These are phyloP conservation scores for Passiflora organensis DNA, from an alignment of 345 rosid species.

Conservation along the genomic window DNA sequence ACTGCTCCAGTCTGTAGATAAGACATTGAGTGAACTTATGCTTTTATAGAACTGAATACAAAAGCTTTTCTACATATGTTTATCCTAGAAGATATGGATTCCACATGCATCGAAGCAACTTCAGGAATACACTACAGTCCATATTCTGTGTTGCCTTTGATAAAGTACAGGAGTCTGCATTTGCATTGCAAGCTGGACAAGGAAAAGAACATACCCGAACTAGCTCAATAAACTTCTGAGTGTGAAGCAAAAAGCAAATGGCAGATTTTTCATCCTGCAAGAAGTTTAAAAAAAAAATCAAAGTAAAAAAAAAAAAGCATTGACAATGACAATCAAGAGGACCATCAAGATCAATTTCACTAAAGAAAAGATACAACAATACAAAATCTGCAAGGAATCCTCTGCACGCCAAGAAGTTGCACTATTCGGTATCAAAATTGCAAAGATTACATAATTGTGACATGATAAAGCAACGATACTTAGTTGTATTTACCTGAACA, in stretches of 20 bases:
- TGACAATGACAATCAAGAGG: neutral
- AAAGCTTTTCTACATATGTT: neutral
- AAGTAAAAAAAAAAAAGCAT: neutral
- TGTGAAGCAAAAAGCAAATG: constrained; percentile 76
- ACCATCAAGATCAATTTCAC: neutral
- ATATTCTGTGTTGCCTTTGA: neutral
- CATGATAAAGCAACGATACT: neutral
- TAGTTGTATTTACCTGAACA: constrained; percentile 50
- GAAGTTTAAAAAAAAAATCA: constrained; percentile 19
- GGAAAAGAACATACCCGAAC: constrained; percentile 54
- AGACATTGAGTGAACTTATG: neutral
- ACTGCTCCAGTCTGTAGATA: constrained; percentile 61
- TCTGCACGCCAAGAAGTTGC: neutral
- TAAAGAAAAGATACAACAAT: neutral
- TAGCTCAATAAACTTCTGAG: constrained; percentile 85
- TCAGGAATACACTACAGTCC: neutral
- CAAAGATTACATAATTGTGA: neutral
- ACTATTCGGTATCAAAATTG: neutral
- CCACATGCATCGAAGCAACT: neutral
- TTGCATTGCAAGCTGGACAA: neutral
- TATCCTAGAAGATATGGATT: neutral
- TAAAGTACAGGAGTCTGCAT: neutral
- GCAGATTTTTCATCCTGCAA: constrained; percentile 86
- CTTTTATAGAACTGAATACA: neutral
- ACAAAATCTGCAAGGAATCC: neutral